A percentile compares a stretch with the other conserved stretches of the same genome.
Evolutionary conservation across 441 rosid species (phyloP).

Genomic region (Arabidopsis lyrata): DNA sequence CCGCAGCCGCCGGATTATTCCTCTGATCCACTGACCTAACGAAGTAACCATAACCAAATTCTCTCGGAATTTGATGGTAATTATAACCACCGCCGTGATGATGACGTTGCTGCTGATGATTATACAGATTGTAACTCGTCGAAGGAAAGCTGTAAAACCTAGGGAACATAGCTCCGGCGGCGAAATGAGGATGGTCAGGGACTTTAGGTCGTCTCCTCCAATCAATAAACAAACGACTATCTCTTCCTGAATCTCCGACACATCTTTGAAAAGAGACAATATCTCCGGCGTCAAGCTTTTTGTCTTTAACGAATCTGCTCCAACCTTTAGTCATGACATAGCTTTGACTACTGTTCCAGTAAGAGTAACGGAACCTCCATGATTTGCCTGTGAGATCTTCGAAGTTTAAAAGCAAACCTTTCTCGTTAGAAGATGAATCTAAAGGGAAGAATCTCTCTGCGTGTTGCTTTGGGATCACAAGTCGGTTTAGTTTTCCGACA

Average conservation of each 20-base stretch:
- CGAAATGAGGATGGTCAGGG: constrained; percentile 56
- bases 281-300: constrained; percentile 92
- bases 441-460: constrained; percentile 95
- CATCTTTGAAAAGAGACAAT: constrained; percentile 89
- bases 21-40: constrained; percentile 54
- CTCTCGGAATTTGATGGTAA: constrained; percentile 40
- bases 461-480: constrained; percentile 94
- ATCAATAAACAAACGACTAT: constrained; percentile 72
- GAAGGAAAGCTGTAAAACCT: constrained; percentile 60
- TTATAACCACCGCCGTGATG: constrained; percentile 17
- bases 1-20: constrained; percentile 38
- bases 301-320: constrained; percentile 99
- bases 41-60: constrained; percentile 49
- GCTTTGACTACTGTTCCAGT: constrained; percentile 99
- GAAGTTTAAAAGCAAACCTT: constrained; percentile 83
- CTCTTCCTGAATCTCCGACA: constrained; percentile 64
- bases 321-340: constrained; percentile 99
- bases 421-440: constrained; percentile 74
- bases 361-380: constrained; percentile 95
- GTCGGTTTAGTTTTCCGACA: constrained; percentile 91
- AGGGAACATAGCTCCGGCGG: constrained; percentile 57
- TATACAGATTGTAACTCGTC: constrained; percentile 40
- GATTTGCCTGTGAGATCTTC: constrained; percentile 85
- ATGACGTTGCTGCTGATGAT: constrained; percentile 40
- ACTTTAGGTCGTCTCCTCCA: constrained; percentile 83